Evolutionary conservation across 805 yeast genomes (phyloP).

Genomic region (Metschnikowia corniflorae): DNA sequence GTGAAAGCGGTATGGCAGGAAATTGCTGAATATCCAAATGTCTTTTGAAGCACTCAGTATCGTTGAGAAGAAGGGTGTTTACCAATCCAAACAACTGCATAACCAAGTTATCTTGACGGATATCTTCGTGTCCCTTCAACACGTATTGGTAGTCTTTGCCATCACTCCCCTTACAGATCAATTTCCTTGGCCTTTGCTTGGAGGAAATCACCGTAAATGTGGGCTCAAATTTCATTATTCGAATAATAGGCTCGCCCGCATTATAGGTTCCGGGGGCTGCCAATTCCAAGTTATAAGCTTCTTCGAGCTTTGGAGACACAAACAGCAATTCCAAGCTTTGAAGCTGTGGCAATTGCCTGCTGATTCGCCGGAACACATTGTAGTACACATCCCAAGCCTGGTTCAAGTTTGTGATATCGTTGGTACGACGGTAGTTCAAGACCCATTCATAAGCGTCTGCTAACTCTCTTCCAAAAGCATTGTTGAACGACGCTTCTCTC

Average conservation of each 20-base stretch:
- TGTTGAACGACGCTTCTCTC: slow-evolving; percentile 87
- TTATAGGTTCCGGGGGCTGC: slow-evolving; percentile 94
- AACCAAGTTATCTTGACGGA: slow-evolving; percentile 93
- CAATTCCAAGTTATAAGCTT: slow-evolving; percentile 72
- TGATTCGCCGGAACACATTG: slow-evolving; percentile 86
- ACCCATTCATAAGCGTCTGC: slow-evolving; percentile 95
- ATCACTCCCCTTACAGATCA: slow-evolving; percentile 79
- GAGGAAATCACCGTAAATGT: slow-evolving; percentile 84
- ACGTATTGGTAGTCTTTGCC: slow-evolving; percentile 83
- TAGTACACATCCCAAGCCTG: slow-evolving; percentile 98
- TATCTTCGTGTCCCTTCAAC: slow-evolving; percentile 96
- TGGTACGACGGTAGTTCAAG: slow-evolving; percentile 75
- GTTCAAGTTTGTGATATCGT: slow-evolving; percentile 81
- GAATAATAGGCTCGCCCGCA: slow-evolving; percentile 75
- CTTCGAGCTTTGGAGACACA: slow-evolving; percentile 85
- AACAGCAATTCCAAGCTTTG: slow-evolving; percentile 85
- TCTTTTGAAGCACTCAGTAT: slow-evolving; percentile 93
- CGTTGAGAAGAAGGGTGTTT: slow-evolving; percentile 81
- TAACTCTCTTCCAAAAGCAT: slow-evolving; percentile 89
- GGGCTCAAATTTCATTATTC: slow-evolving; percentile 75
- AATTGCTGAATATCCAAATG: slow-evolving; percentile 89
- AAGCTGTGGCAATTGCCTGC: slow-evolving; percentile 83
- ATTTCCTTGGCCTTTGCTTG: slow-evolving; percentile 90
- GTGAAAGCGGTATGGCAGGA: slow-evolving; percentile 93
- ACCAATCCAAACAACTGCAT: slow-evolving; percentile 97